phyloP scores from a whole-genome alignment of 176 grass and related monocot species.

The Chloris gayana region DNA sequence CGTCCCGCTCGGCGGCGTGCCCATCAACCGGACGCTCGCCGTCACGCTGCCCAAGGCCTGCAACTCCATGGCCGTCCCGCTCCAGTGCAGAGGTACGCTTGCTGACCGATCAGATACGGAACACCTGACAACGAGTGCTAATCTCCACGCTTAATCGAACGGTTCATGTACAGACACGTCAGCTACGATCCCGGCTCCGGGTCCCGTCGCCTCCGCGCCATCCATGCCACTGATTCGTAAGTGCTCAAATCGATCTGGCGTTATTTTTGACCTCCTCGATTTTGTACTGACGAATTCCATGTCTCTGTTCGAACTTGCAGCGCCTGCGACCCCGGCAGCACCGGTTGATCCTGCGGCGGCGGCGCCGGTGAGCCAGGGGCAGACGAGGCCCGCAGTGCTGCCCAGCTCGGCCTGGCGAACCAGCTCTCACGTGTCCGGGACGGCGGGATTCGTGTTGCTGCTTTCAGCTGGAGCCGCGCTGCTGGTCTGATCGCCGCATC shows the following conservation, averaged over 20 bases:
- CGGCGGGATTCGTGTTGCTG: not conserved
- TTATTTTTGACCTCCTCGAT: not conserved
- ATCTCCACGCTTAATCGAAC: not conserved
- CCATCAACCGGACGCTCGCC: conserved; percentile 76
- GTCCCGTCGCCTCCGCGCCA: conserved; percentile 48
- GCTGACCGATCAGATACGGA: too few relatives aligned
- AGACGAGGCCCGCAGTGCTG: conserved; percentile 55
- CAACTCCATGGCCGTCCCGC: conserved; percentile 56
- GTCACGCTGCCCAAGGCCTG: conserved; percentile 61
- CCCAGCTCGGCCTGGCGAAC: conserved; percentile 47
- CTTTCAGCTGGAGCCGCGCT: conserved; percentile 3
- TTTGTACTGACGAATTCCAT: not conserved
- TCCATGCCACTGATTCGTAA: conserved; percentile 61
- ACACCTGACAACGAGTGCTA: too few relatives aligned
- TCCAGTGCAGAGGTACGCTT: conserved; percentile 61
- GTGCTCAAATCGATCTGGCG: not conserved
- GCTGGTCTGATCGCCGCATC: conserved; percentile 19
- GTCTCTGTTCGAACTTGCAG: conserved; percentile 17
- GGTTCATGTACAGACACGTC: conserved; percentile 53
- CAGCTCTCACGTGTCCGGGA: not conserved
- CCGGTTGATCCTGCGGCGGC: conserved; percentile 25
- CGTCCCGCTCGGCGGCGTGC: conserved; percentile 59
- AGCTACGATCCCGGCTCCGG: conserved; percentile 44
- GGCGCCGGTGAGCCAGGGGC: conserved; percentile 42
- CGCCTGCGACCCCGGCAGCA: not conserved